Base-by-base conservation (phyloP, 2,329 filamentous ascomycete genomes). In the Dactylellina leptospora region DNA sequence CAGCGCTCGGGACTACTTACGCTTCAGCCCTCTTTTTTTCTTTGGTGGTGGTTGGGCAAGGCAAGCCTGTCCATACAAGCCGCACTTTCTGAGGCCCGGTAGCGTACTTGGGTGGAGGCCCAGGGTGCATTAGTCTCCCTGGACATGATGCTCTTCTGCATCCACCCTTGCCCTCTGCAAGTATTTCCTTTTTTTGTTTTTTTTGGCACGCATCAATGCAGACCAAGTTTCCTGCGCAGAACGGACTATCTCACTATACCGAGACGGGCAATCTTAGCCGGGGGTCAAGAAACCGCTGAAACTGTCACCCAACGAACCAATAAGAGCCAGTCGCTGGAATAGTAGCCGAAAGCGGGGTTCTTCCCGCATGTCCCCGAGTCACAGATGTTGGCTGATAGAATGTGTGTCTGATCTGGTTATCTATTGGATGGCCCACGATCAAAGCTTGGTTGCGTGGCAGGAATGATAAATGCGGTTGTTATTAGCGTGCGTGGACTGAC, bases 291-390 rank as follows among this genome's bases (percentile, higher is more conserved):
- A 48, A 45, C 45, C 47, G 54, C 54, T 59, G 53, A 38, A 60
- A 53, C 62, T 61, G 47, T 48, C 55, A 61, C 44, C 36, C 23
- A 6, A 42, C n/a, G 50, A 38, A 22, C 55, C 48, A 68, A 68
- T 68, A 40, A 56, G n/a, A 20, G 33, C 22, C 38, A 18, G 50
- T 62, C 50, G 42, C 44, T 51, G 40, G 16, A 23, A 28, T 36
- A 30, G 47, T 51, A 68, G 23, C 56, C 50, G 50, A 70, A 45
- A 62, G 64, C 64, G 64, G 64, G 64, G 55, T 70, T 47, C 54
- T 48, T 68, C 62, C 54, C 62, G 62, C 62, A 68, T 68, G 62
- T 68, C 62, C 64, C 64, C 64, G 64, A 61, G 38, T 54, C 53
- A 54, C 50, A 20, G 45, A 50, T 18, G 30, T 25, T 40, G 20